Evolutionary conservation across 2,329 filamentous ascomycete genomes (phyloP).

Genomic region (Fusarium euwallaceae): DNA sequence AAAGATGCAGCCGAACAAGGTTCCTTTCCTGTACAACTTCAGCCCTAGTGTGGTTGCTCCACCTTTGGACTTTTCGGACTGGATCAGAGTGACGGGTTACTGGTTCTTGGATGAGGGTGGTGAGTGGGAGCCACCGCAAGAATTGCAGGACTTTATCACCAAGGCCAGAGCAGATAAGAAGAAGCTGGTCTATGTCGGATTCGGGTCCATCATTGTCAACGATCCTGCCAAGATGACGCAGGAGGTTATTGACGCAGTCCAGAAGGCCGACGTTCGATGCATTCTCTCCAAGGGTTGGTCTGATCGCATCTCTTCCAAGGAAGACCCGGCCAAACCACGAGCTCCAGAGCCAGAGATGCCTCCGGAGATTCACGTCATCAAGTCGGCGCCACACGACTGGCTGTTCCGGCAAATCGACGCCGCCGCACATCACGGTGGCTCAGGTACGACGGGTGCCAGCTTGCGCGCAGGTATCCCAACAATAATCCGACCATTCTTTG

Average conservation of each 20-base stretch:
- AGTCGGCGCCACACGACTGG: constrained; percentile 96
- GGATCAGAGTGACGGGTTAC: constrained; percentile 97
- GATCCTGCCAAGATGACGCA: constrained; percentile 90
- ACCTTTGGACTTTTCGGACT: constrained; percentile 95
- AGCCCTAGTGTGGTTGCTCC: constrained; percentile 94
- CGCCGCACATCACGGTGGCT: constrained; percentile 93
- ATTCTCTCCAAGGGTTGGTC: constrained; percentile 98
- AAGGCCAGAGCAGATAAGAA: constrained; percentile 84
- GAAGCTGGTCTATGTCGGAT: constrained; percentile 96
- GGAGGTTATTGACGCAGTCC: constrained; percentile 92
- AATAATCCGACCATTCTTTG: constrained; percentile 96
- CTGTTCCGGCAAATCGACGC: constrained; percentile 94
- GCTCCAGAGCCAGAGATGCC: constrained; percentile 76
- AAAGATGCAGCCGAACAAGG: constrained; percentile 95
- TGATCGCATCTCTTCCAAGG: constrained; percentile 74
- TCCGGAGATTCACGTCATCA: constrained; percentile 86
- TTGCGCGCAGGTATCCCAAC: constrained; percentile 92
- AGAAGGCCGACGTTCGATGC: constrained; percentile 92
- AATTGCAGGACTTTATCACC: constrained; percentile 85
- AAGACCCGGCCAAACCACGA: constrained; percentile 60
- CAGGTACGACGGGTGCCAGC: constrained; percentile 94
- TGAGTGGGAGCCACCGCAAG: constrained; percentile 79
- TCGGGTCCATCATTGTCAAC: constrained; percentile 94
- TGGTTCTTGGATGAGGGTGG: constrained; percentile 91
- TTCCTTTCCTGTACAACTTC: constrained; percentile 99